Evolutionary conservation across 129 eudicot genomes (phyloP), one percentile per base, ranked within the genome.

Genomic region (Escallonia herrerae): DNA sequence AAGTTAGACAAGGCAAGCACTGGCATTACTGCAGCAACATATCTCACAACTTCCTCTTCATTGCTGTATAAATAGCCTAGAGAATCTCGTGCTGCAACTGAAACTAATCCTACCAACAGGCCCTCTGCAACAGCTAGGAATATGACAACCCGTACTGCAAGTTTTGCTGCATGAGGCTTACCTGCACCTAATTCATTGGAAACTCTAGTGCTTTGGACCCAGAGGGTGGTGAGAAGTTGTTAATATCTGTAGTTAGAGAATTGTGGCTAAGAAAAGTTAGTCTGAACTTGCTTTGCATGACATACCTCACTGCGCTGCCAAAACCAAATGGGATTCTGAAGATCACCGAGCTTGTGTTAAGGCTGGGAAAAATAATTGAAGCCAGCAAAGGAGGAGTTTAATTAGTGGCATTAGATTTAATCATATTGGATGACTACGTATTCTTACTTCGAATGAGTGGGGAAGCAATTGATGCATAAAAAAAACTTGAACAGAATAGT

Each of bases 161-260:
- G 43, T 61, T 67, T 48, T 37, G 90, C 90, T 45, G 79, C 81
- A 15, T 54, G 33, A 38, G 81, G 83, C 37, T 68, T 56, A 37
- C 83, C 81, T 54, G 90, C 86, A 60, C 86, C 90, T 53, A 84
- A 68, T 70, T 84, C 86, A 58, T 84, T 77, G 65, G 90, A 84
- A 52, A 80, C 75, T 75, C 83, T 75, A 13, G 83, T 74, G 72
- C 86, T 84, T 66, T 47, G 3, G 15, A 42, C 13, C 59, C 46
- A 8, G 8, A 1, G 63, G n/a, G 50, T 68, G 71, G 13, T 13
- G 0, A 15, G 11, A 11, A 58, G 15, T 50, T 55, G 15, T 63
- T 15, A 58, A 37, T 47, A 48, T 46, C 15, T 7, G 8, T 11
- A 37, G 9, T 7, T 49, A 49, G 6, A 49, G 5, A 15, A 37